phyloP scores from a whole-genome alignment of 805 yeast genomes.

The Myxozyma udenii region DNA sequence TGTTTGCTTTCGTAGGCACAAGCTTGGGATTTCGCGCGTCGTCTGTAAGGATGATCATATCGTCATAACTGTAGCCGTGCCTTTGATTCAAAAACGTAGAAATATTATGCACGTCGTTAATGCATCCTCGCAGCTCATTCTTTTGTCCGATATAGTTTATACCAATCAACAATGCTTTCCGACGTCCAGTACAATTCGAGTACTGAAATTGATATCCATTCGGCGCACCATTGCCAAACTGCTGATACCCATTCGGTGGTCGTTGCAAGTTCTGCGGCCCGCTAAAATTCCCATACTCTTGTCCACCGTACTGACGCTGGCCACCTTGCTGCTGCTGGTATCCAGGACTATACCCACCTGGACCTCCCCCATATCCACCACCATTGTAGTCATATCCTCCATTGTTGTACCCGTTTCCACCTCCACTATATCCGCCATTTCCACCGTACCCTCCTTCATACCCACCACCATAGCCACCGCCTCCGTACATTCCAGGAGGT shows the following conservation, averaged over 20 bases:
- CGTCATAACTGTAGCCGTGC: constrained; percentile 26
- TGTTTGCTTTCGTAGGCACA: constrained; percentile 66
- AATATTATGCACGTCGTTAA: constrained; percentile 67
- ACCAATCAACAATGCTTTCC: constrained; percentile 75
- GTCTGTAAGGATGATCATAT: constrained; percentile 41
- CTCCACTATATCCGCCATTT: background rate
- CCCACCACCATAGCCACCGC: constrained; percentile 7
- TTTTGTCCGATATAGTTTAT: constrained; percentile 68
- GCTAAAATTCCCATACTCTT: background rate
- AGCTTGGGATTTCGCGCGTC: constrained; percentile 42
- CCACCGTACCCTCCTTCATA: background rate
- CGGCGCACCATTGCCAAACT: constrained; percentile 35
- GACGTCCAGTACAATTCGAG: constrained; percentile 66
- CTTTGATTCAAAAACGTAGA: constrained; percentile 28
- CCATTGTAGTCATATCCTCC: background rate
- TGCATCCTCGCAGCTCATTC: constrained; percentile 69
- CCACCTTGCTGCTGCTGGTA: background rate
- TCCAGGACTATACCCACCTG: background rate
- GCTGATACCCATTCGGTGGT: constrained; percentile 36
- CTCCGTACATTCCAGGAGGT: constrained; percentile 7
- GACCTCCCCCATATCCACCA: background rate
- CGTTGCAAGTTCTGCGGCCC: constrained; percentile 17
- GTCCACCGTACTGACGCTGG: background rate
- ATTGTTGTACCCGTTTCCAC: background rate
- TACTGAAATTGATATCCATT: constrained; percentile 49